Conservation (phyloP, 2,329 filamentous ascomycete genomes). For the Fusarium sp. region DNA sequence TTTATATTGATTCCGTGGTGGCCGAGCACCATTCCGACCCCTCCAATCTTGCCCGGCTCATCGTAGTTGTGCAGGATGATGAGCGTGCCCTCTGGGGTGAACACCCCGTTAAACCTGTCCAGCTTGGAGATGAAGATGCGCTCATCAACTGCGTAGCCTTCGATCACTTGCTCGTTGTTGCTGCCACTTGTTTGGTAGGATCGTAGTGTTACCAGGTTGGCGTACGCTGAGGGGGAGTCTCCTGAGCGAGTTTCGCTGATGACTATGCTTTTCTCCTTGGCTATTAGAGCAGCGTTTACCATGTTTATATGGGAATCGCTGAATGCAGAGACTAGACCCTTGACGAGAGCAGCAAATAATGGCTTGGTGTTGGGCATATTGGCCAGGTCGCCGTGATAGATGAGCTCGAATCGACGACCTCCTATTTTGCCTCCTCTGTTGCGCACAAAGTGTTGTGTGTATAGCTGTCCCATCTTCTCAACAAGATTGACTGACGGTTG, state of each 20-base stretch:
- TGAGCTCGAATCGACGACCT: constrained; percentile 79
- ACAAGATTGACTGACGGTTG: constrained; percentile 82
- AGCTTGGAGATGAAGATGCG: constrained; percentile 78
- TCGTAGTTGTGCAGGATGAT: constrained; percentile 88
- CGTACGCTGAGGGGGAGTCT: constrained; percentile 74
- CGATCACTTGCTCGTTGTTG: constrained; percentile 62
- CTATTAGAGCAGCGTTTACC: constrained; percentile 82
- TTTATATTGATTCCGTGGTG: constrained; percentile 80
- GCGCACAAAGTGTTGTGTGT: constrained; percentile 78
- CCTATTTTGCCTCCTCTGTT: constrained; percentile 62
- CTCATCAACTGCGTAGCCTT: constrained; percentile 76
- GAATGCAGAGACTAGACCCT: constrained; percentile 79
- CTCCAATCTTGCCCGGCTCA: constrained; percentile 84
- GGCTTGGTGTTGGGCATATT: constrained; percentile 80
- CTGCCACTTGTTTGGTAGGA: constrained; percentile 58
- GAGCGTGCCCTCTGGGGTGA: constrained; percentile 78
- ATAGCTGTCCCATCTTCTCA: constrained; percentile 83
- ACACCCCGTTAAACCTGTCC: constrained; percentile 79
- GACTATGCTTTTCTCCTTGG: constrained; percentile 81
- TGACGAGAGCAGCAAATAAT: constrained; percentile 82
- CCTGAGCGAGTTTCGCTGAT: constrained; percentile 80
- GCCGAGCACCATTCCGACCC: constrained; percentile 79
- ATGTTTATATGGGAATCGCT: constrained; percentile 81
- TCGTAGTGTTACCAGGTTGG: constrained; percentile 77
- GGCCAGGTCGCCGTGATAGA: constrained; percentile 82